Evolutionary conservation across 768 basidiomycete genomes (phyloP), one percentile per base, ranked within the genome.

Genomic region (Podaxis sp.): DNA sequence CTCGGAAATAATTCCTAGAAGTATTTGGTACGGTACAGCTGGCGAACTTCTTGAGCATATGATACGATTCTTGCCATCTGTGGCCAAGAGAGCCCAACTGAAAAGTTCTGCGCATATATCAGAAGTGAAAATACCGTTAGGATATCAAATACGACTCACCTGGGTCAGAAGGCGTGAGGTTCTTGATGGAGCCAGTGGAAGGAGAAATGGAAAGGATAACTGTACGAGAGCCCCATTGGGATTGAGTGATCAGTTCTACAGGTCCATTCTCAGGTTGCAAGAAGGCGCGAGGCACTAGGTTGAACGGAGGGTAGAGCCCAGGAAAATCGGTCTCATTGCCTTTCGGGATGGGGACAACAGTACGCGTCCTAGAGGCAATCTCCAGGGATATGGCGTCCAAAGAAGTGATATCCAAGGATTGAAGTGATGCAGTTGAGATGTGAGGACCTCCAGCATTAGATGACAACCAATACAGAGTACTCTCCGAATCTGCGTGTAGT

Each of bases 401-500:
- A 27, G 37, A 61, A 6, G 71, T 66, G 59, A 85, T 72, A 61
- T 82, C 75, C 7, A 79, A 71, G 0, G 75, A 63, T 65, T 86
- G 80, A 0, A 91, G 71, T 1, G 79, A 72, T 0, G 82, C 76
- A 5, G 85, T 84, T 0, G 84, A 82, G 9, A 80, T 76, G 60
- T 91, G 89, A 0, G 87, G 75, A 3, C 88, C 88, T 0, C 87
- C 87, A 2, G 78, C 71, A 1, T 75, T 71, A 65, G 79, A 81
- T 6, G 86, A 79, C 9, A 90, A 67, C 81, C 84, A 90, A 49
- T 86, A 71, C 7, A 88, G 66, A 3, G 67, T 67, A 0, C 68
- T 66, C 25, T 70, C 66, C 0, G 64, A 63, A 2, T 67, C 57
- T 13, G 71, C 63, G 1, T 65, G 67, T 17, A 80, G 65, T 40